Evolutionary conservation across 805 yeast genomes (phyloP).

Genomic region (Starmera quercuum): DNA sequence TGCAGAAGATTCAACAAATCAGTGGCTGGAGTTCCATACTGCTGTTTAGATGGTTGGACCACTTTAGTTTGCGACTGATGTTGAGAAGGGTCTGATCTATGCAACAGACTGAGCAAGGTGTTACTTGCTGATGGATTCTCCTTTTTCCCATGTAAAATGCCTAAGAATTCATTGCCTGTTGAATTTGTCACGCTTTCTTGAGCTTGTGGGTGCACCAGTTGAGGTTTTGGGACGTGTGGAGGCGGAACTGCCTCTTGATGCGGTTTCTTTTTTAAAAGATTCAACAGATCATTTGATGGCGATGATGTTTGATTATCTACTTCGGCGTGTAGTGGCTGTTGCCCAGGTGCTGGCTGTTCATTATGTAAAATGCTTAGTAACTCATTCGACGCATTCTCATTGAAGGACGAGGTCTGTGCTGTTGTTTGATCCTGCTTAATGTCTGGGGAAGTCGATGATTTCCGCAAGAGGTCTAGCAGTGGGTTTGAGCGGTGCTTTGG

Average conservation of each 20-base stretch:
- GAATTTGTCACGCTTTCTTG: slow-evolving; percentile 1
- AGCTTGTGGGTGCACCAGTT: slow-evolving; percentile 2
- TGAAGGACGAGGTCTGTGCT: not conserved
- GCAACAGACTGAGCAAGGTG: slow-evolving; percentile 2
- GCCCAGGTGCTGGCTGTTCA: slow-evolving; percentile 1
- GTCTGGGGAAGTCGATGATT: not conserved
- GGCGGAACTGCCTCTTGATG: not conserved
- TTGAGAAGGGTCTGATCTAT: slow-evolving; percentile 1
- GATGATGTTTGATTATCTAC: slow-evolving; percentile 2
- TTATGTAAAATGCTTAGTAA: slow-evolving; percentile 7
- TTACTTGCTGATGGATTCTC: slow-evolving; percentile 4
- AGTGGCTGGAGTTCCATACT: slow-evolving; percentile 10
- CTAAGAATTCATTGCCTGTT: slow-evolving; percentile 18
- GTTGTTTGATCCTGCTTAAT: not conserved
- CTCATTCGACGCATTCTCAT: slow-evolving; percentile 2
- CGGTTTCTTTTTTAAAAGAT: not conserved
- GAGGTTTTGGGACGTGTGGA: slow-evolving; percentile 1
- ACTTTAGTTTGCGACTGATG: slow-evolving; percentile 2
- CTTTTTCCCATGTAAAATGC: slow-evolving; percentile 13
- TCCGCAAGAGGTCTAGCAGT: slow-evolving; percentile 3
- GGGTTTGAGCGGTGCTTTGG: not conserved
- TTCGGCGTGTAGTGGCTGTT: not conserved
- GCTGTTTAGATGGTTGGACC: slow-evolving; percentile 4
- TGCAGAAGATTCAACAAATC: slow-evolving; percentile 14
- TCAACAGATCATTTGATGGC: slow-evolving; percentile 2